Evolutionary conservation across 371 early-diverging fungal genomes (phyloP).

Genomic region (Paraphysoderma sedebokerense): DNA sequence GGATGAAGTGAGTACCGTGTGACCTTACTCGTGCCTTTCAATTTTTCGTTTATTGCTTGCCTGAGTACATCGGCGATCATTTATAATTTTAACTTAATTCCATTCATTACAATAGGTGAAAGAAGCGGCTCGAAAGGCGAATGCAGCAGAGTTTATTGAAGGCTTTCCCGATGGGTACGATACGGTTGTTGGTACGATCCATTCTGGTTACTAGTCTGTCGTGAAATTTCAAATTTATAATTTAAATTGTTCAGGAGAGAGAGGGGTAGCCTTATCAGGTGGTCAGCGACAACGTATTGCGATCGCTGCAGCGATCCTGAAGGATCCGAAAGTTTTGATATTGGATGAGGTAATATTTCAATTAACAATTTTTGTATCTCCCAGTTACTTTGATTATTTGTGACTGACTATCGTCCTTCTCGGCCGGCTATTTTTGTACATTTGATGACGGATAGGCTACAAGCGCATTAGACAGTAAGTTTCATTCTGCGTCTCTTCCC

Average conservation of each 20-base stretch:
- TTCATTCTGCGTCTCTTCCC: no score
- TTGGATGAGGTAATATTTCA: no score
- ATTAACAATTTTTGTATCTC: no score
- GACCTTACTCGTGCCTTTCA: no score
- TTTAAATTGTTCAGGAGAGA: neutral
- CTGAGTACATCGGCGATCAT: no score
- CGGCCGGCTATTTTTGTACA: no score
- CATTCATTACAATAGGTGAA: conserved; percentile 12
- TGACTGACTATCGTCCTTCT: no score
- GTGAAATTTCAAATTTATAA: conserved; percentile 9
- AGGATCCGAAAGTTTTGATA: conserved; percentile 14
- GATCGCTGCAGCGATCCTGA: conserved; percentile 31
- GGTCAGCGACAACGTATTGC: conserved; percentile 77
- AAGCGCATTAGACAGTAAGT: conserved; percentile 21
- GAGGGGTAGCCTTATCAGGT: conserved; percentile 53
- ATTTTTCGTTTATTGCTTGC: no score
- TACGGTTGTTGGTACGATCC: conserved; percentile 11
- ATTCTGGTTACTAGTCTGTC: conserved; percentile 7
- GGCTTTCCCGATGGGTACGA: conserved; percentile 17
- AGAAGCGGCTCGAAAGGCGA: conserved; percentile 11
- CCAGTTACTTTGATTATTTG: no score
- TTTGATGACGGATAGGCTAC: no score
- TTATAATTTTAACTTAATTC: no score
- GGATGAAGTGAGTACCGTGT: no score
- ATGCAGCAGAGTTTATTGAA: conserved; percentile 15